Percentiles rank a stretch among this genome's conserved stretches.
Evolutionary conservation across 306 rosid genomes (phyloP).

Genomic region (Glycine tomentella): DNA sequence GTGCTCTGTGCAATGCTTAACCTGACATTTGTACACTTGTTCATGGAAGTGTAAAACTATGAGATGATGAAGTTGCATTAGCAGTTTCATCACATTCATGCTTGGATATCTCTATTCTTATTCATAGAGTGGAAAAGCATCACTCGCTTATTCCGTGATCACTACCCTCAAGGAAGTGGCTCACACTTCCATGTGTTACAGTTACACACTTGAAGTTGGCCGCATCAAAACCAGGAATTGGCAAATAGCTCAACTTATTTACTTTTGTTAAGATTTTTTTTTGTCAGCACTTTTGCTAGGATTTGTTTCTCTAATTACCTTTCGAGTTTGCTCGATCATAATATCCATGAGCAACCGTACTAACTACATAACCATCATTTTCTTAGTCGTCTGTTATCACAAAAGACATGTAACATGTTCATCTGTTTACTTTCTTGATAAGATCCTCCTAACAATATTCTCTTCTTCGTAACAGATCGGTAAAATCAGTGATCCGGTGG

Average conservation of each 20-base stretch:
- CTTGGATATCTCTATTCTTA: neutral
- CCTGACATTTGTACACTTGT: neutral
- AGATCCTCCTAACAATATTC: neutral
- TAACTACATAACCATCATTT: neutral
- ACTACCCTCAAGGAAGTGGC: neutral
- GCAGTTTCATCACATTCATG: neutral
- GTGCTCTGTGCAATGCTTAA: conserved; percentile 11
- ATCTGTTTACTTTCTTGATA: neutral
- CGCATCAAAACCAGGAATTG: neutral
- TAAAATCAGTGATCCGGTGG: conserved; percentile 78
- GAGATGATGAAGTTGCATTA: neutral
- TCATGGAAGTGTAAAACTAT: neutral
- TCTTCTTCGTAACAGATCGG: conserved; percentile 52
- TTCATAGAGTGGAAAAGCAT: conserved; percentile 15
- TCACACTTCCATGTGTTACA: neutral
- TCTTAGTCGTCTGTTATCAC: conserved; percentile 3
- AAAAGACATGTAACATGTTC: neutral
- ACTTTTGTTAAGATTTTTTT: neutral
- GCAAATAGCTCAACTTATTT: neutral
- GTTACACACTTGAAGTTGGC: neutral
- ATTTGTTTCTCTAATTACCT: neutral
- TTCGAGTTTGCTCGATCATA: conserved; percentile 19
- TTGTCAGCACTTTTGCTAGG: neutral
- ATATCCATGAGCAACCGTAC: neutral
- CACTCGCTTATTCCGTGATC: neutral